Evolutionary conservation across 1,284 basidiomycete genomes (phyloP).

Genomic region (Clitocybe nebularis): DNA sequence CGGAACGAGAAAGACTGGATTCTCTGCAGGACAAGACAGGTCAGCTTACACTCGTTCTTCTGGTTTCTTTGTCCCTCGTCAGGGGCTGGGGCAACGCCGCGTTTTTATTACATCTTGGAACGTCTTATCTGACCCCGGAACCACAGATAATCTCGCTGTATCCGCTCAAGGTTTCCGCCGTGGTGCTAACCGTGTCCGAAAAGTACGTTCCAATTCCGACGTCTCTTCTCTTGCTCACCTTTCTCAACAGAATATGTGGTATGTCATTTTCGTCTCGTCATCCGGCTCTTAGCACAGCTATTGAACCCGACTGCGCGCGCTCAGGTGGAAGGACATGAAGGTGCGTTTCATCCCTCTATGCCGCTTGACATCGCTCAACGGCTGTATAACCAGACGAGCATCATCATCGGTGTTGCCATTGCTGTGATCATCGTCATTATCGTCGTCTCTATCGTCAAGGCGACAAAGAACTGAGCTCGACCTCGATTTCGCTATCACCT

Average conservation of each 20-base stretch:
- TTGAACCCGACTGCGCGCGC: constrained; percentile 8
- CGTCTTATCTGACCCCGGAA: constrained; percentile 9
- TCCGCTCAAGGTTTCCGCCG: constrained; percentile 98
- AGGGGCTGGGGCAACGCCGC: not conserved
- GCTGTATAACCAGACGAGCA: constrained; percentile 77
- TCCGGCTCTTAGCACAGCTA: constrained; percentile 15
- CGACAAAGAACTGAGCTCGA: constrained; percentile 44
- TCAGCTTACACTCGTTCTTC: too few species aligned
- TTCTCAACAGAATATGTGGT: constrained; percentile 74
- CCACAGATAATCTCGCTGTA: constrained; percentile 89
- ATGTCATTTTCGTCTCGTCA: constrained; percentile 30
- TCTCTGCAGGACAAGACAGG: constrained; percentile 97
- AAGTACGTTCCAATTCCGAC: constrained; percentile 60
- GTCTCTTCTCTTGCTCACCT: constrained; percentile 17
- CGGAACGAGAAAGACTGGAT: constrained; percentile 92
- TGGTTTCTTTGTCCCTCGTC: constrained; percentile 21
- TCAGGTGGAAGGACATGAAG: constrained; percentile 98
- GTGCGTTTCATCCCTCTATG: constrained; percentile 32
- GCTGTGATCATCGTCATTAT: constrained; percentile 90
- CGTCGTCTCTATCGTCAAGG: constrained; percentile 87
- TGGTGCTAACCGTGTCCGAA: constrained; percentile 95
- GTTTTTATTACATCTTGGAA: not conserved
- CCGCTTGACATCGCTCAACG: constrained; percentile 12
- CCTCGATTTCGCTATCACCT: constrained; percentile 1
- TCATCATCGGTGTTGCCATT: constrained; percentile 86